Base-by-base conservation (phyloP, 495 filamentous ascomycete genomes). In the Lasiosphaeria hispida region DNA sequence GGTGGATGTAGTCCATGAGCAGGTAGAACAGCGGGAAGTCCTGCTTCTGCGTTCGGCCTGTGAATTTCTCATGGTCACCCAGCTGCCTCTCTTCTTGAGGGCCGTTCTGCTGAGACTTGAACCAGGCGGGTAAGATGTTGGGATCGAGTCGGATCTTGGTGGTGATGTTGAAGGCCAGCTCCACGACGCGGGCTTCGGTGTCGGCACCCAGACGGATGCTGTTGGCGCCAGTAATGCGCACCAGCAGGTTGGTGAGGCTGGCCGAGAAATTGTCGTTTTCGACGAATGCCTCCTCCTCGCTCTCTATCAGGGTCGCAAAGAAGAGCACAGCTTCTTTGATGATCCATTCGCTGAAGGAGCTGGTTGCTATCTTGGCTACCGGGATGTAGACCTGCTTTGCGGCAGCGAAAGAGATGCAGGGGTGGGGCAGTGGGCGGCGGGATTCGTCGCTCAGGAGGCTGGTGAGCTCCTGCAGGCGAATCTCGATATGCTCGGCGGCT, bases 1-100 rank as follows among this genome's bases (percentile, higher is more conserved):
- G 87, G 66, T 99, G 92, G 35, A 99, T 92, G 71, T 96, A 94
- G 67, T 97, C 92, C 51, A 99, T 87, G 56, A 97, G 78, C 35
- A 96, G 75, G 71, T 97, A 97, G 75, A 97, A 97, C 18, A 99
- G 67, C 0, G 94, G 94, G 66, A 99, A 97, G 62, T 95, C 91
- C 63, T 93, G 88, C 71, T 91, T 96, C 61, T 95, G 86, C 36
- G 88, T 94, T 42, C 87, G 81, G 17, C 92, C 91, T 1, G 87
- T 89, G 70, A 95, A 97, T 69, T 85, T 79, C 75, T 90, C 77
- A 68, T 76, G 74, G 58, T 72, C 55, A 64, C 63, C 65, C 14
- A 66, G 59, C 63, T 71, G 68, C 50, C 71, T 79, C 43, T 73
- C 74, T 49, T 81, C 79, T 14, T 76, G 69, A 64, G 69, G 53